A percentile compares a stretch with the other conserved stretches of the same genome.
These are phyloP conservation scores for Manihot esculenta DNA, from an alignment of 441 rosid species.

Conservation along the genomic window DNA sequence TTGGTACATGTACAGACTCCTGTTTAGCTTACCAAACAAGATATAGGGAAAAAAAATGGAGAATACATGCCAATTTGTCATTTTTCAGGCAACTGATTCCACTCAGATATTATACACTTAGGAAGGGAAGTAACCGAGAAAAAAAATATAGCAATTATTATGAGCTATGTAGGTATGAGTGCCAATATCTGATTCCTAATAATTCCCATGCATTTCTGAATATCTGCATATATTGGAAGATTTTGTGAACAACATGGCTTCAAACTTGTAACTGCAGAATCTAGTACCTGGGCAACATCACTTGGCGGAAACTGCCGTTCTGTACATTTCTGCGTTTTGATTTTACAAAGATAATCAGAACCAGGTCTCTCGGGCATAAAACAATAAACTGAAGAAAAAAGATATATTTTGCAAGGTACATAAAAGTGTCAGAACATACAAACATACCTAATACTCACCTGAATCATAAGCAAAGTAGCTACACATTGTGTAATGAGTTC, in stretches of 20 bases:
- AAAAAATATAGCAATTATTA: neutral
- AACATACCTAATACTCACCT: conserved; percentile 42
- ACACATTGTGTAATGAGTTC: conserved; percentile 87
- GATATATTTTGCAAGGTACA: neutral
- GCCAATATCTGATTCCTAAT: conserved; percentile 93
- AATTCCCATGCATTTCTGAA: conserved; percentile 92
- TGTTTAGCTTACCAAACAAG: neutral
- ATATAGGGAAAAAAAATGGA: neutral
- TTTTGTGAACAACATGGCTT: conserved; percentile 81
- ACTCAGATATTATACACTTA: conserved; percentile 16
- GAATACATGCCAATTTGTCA: neutral
- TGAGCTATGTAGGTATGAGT: conserved; percentile 62
- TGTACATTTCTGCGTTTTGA: conserved; percentile 84
- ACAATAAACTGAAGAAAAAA: neutral
- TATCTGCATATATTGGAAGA: conserved; percentile 80
- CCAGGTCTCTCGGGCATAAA: neutral
- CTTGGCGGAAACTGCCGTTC: conserved; percentile 91
- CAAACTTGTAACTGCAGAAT: conserved; percentile 72
- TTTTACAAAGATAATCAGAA: neutral
- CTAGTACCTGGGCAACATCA: conserved; percentile 85
- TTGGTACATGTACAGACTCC: conserved; percentile 7
- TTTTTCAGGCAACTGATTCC: neutral
- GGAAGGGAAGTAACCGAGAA: neutral
- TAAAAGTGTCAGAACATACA: neutral
- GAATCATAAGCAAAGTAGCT: conserved; percentile 85